These are phyloP conservation scores for Pterocarpus santalinus DNA, from an alignment of 306 rosid genomes.

Conservation along the genomic window DNA sequence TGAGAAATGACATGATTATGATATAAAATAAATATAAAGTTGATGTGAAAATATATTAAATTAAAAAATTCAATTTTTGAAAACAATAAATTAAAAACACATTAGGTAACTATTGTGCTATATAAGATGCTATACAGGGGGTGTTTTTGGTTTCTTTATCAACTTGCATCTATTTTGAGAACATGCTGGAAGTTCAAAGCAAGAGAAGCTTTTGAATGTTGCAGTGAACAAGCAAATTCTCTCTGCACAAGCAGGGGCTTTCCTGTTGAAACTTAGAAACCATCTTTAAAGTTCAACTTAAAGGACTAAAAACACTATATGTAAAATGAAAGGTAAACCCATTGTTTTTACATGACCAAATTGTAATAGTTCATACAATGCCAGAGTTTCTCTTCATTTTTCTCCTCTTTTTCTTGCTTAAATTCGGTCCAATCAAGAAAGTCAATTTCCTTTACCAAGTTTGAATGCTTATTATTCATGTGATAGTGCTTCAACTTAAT, in stretches of 20 bases:
- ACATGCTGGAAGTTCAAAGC: slow-evolving; percentile 23
- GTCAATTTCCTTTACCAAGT: slow-evolving; percentile 1
- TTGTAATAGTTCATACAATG: neutral
- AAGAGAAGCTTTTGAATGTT: slow-evolving; percentile 25
- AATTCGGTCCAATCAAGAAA: neutral
- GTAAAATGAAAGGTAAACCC: neutral
- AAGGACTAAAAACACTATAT: neutral
- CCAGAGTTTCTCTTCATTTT: neutral
- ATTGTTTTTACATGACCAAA: slow-evolving; percentile 5
- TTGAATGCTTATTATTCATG: no score
- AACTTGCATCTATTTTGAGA: neutral
- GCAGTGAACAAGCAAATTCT: slow-evolving; percentile 11
- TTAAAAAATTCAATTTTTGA: no score
- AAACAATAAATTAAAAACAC: no score
- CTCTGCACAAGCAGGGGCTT: slow-evolving; percentile 46
- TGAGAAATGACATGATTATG: no score
- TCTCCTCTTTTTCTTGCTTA: neutral
- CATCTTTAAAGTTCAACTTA: neutral
- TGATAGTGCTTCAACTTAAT: no score
- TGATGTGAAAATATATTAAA: no score
- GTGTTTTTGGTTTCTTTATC: neutral
- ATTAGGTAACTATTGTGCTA: no score
- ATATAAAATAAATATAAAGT: no score
- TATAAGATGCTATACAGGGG: no score
- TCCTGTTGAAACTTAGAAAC: slow-evolving; percentile 15